Evolutionary conservation across 2,329 filamentous ascomycete genomes (phyloP).

Genomic region (Pseudopyrenochaeta lycopersici): DNA sequence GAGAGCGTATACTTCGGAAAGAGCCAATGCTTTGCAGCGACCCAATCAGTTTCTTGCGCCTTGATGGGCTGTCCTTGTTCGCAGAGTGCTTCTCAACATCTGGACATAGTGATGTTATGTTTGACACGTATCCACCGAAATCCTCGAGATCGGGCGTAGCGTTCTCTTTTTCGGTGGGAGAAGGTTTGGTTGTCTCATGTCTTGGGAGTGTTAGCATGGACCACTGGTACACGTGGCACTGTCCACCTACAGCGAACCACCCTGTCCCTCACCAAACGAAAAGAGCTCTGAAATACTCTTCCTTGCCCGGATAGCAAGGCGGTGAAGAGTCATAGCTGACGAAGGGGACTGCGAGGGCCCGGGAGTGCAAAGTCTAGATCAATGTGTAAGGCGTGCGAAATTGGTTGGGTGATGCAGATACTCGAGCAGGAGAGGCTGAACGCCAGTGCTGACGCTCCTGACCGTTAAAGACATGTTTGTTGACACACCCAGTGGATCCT

Average conservation of each 20-base stretch:
- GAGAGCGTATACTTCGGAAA: slow-evolving; percentile 31
- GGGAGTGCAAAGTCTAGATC: not conserved
- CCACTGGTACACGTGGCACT: not conserved
- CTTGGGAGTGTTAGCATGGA: slow-evolving; percentile 8
- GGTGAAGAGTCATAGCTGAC: slow-evolving; percentile 36
- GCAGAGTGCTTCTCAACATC: slow-evolving; percentile 20
- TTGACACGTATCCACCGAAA: slow-evolving; percentile 10
- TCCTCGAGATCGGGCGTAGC: slow-evolving; percentile 19
- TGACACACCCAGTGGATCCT: slow-evolving; percentile 15
- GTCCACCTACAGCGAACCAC: slow-evolving; percentile 8
- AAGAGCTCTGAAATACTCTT: slow-evolving; percentile 43
- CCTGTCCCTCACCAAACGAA: slow-evolving; percentile 21
- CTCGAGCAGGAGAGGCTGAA: not conserved
- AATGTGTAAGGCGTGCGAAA: not conserved
- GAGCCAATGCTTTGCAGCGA: slow-evolving; percentile 40
- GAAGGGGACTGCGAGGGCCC: slow-evolving; percentile 10
- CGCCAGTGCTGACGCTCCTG: slow-evolving; percentile 3
- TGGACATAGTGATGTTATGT: slow-evolving; percentile 2
- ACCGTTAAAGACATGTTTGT: slow-evolving; percentile 14
- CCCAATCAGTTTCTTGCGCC: slow-evolving; percentile 35
- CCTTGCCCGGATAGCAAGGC: slow-evolving; percentile 35
- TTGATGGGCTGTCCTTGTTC: slow-evolving; percentile 34
- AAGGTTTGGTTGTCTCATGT: not conserved
- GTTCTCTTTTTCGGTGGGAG: slow-evolving; percentile 16
- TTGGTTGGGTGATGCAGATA: not conserved